These are phyloP conservation scores for Cercospora beticola DNA, from an alignment of 2,329 filamentous ascomycete species.

Conservation along the genomic window DNA sequence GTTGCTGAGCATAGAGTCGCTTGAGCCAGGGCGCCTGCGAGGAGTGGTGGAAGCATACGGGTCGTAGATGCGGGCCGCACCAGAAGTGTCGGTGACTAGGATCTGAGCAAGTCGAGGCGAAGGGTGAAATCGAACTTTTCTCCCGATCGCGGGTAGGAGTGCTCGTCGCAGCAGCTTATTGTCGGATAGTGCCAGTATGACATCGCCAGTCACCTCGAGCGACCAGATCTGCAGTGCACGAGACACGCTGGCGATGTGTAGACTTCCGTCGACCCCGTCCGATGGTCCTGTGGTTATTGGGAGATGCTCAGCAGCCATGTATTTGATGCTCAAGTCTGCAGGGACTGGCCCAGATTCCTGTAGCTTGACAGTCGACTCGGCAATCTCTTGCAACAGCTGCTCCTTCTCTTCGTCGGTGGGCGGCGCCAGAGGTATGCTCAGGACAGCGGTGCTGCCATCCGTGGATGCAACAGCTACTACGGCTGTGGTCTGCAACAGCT, in stretches of 20 bases:
- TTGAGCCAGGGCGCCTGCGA: constrained; percentile 29
- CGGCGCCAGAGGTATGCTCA: constrained; percentile 56
- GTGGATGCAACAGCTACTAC: constrained; percentile 57
- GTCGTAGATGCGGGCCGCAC: constrained; percentile 59
- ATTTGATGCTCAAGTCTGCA: constrained; percentile 22
- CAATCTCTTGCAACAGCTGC: constrained; percentile 24
- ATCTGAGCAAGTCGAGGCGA: constrained; percentile 40
- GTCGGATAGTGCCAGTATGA: constrained; percentile 20
- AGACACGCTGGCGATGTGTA: constrained; percentile 23
- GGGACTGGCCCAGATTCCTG: constrained; percentile 9
- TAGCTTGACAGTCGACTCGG: constrained; percentile 12
- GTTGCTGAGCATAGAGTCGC: constrained; percentile 23
- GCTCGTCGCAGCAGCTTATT: constrained; percentile 15
- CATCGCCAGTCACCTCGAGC: constrained; percentile 27
- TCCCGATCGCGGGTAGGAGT: constrained; percentile 20
- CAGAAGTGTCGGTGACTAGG: constrained; percentile 55
- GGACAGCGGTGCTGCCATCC: constrained; percentile 56
- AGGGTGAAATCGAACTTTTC: constrained; percentile 31
- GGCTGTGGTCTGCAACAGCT: constrained; percentile 36
- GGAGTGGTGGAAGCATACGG: constrained; percentile 43
- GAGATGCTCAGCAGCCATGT: constrained; percentile 15
- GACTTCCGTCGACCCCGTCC: constrained; percentile 18
- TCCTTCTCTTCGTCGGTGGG: constrained; percentile 37
- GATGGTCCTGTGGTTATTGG: constrained; percentile 3
- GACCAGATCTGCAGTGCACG: constrained; percentile 28